Conservation (phyloP, 2,329 filamentous ascomycete species). For the Aureobasidium sp. region DNA sequence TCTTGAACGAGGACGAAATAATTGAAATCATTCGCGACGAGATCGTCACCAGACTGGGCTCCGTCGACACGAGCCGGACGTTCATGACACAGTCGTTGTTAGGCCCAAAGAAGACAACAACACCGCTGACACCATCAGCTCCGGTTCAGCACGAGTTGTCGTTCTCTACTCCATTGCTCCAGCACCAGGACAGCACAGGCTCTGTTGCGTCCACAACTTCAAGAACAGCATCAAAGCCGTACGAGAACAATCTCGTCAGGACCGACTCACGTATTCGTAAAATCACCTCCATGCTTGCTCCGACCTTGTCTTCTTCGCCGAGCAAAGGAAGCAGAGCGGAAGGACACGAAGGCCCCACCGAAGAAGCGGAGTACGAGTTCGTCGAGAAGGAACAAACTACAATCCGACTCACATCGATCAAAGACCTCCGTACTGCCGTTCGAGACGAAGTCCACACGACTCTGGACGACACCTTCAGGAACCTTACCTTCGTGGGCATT, state of each 20-base stretch:
- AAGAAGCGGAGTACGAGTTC: conserved; percentile 60
- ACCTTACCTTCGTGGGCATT: conserved; percentile 86
- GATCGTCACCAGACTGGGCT: conserved; percentile 67
- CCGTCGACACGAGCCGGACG: conserved; percentile 86
- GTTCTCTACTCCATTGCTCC: conserved; percentile 16
- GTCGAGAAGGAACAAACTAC: conserved; percentile 59
- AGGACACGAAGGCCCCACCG: conserved; percentile 17
- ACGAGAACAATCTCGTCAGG: conserved; percentile 82
- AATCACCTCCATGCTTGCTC: conserved; percentile 91
- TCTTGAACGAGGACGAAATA: conserved; percentile 95
- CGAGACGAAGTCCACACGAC: conserved; percentile 74
- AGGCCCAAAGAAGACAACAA: conserved; percentile 44
- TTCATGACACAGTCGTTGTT: conserved; percentile 92
- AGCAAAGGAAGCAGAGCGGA: conserved; percentile 21
- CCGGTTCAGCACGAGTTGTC: conserved; percentile 15
- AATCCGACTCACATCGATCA: conserved; percentile 73
- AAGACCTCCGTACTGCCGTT: conserved; percentile 71
- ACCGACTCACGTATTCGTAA: conserved; percentile 85
- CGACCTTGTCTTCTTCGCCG: conserved; percentile 34
- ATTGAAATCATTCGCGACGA: conserved; percentile 75
- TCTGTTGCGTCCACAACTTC: conserved; percentile 23
- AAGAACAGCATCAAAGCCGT: conserved; percentile 43
- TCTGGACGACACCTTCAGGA: conserved; percentile 77
- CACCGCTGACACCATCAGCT: conserved; percentile 24
- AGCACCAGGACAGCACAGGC: conserved; percentile 31